Percentiles rank a stretch among this genome's conserved stretches.
Evolutionary conservation across 192 early-diverging fungal genomes (phyloP).

Genomic region (Linnemannia hyalina): DNA sequence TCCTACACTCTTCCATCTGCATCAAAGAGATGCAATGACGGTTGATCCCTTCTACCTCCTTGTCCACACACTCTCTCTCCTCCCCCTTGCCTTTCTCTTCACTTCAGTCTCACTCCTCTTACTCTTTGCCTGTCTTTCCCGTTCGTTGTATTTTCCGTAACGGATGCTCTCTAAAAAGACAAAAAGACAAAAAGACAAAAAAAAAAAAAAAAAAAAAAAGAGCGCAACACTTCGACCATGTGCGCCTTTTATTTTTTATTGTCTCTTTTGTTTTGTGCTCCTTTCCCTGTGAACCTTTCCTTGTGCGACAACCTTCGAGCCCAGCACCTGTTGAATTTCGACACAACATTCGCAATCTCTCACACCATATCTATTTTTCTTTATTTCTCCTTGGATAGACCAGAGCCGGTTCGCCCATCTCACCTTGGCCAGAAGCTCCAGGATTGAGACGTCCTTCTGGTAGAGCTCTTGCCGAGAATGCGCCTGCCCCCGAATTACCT

Average conservation of each 20-base stretch:
- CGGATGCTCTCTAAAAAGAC: neutral
- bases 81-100: no score
- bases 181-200: neutral
- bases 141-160: neutral
- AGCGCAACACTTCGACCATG: conserved; percentile 4
- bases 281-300: neutral
- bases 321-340: neutral
- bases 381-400: conserved; percentile 16
- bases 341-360: conserved; percentile 4
- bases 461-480: neutral
- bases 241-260: conserved; percentile 7
- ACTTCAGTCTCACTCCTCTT: neutral
- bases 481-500: conserved; percentile 11
- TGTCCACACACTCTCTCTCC: no score
- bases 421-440: neutral
- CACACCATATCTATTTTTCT: conserved; percentile 2
- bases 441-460: conserved; percentile 3
- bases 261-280: no score
- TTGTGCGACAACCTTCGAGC: conserved; percentile 4
- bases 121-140: neutral
- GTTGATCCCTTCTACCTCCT: neutral
- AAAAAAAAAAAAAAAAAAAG: neutral
- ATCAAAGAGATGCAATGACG: neutral
- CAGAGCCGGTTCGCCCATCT: conserved; percentile 35
- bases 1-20: no score